Base-by-base conservation (phyloP, 352 stramenopile species). In the Globisporangium parvum region DNA sequence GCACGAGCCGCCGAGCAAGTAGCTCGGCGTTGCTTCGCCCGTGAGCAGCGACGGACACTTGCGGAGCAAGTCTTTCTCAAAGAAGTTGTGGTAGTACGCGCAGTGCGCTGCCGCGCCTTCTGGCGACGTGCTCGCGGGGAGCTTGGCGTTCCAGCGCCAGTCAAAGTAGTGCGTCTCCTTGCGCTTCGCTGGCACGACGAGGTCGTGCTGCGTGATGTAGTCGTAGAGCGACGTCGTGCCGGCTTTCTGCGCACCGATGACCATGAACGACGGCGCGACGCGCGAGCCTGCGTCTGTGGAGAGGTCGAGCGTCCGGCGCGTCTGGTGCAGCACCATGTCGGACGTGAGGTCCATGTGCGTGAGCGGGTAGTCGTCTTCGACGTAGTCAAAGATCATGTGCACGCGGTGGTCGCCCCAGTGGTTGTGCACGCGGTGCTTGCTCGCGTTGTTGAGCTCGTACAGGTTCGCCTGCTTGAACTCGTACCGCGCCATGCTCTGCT, bases 391-490 rank as follows among this genome's bases (percentile, higher is more conserved):
- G 65, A 99, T 99, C 47, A 99, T 68, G 75, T 99, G 97, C 23
- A 98, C 93, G 35, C 97, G 90, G 67, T 93, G 69, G 45, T 94
- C 63, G 24, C 84, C 67, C 69, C 80, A 96, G 57, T 93, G 82
- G 77, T 99, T 99, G 52, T 87, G 90, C 23, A 99, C 87, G 40
- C 70, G 63, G 74, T 98, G 96, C 63, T 98, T 98, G 62, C 92
- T 95, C 58, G 97, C 95, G 73, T 99, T 99, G 80, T 99, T 99
- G 55, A 99, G 94, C 81, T 99, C 97, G 78, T 99, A 97, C 3
- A 99, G 81, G 44, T 93, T 80, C 53, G 95, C 96, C 57, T 98
- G 86, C 58, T 86, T 71, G 60, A 98, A 97, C 61, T 93, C 75
- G 51, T 96, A 83, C n/a, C 93, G 83, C 63, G 87, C 60, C 85